A percentile compares a stretch with the other conserved stretches of the same genome.
phyloP scores from a whole-genome alignment of 306 rosid genomes.

The Glycyrrhiza uralensis region DNA sequence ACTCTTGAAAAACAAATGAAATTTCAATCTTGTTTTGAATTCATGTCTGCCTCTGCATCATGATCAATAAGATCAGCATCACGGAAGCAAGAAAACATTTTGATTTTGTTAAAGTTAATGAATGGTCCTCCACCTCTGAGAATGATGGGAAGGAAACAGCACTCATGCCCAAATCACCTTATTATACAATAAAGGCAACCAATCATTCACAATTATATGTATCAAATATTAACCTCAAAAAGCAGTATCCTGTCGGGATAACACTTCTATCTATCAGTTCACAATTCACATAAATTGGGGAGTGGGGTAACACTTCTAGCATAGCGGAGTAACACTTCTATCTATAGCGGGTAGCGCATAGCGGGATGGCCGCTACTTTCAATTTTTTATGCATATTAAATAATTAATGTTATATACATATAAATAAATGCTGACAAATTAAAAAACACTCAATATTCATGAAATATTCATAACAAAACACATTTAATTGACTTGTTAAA shows the following conservation, averaged over 20 bases:
- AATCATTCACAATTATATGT: background rate
- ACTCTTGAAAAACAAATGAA: background rate
- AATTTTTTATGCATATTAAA: too few species aligned
- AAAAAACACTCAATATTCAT: too few species aligned
- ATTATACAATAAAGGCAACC: background rate
- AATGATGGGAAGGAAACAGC: slow-evolving; percentile 2
- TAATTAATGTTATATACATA: too few species aligned
- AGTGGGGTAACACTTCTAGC: too few species aligned
- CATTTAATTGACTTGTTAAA: too few species aligned
- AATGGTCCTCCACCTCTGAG: background rate
- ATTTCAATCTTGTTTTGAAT: background rate
- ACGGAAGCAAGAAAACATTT: background rate
- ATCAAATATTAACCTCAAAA: background rate
- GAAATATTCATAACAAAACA: too few species aligned
- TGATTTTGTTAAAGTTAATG: background rate
- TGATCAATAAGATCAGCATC: background rate
- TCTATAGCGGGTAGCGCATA: too few species aligned
- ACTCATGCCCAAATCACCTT: background rate
- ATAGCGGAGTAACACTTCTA: too few species aligned
- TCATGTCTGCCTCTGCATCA: background rate
- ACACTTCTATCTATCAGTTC: background rate
- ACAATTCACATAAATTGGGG: background rate
- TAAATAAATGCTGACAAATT: too few species aligned
- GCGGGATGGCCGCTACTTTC: too few species aligned
- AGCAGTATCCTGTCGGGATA: background rate